phyloP scores from a whole-genome alignment of 495 filamentous ascomycete genomes.

The Xylaria longipes region DNA sequence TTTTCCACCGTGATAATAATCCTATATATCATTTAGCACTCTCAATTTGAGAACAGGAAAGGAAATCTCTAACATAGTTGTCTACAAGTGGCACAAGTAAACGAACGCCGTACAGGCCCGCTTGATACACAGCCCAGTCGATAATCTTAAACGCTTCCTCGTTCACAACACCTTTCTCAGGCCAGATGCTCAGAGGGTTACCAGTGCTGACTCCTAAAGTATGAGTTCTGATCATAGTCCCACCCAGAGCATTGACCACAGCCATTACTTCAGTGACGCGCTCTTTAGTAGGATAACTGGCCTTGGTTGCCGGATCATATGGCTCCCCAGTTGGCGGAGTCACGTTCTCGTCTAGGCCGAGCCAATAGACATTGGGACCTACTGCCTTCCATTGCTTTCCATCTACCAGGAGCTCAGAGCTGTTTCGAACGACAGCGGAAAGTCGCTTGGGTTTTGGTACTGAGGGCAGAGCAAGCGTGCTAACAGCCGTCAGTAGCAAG shows the following conservation, averaged over 20 bases:
- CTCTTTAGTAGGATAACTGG: constrained; percentile 61
- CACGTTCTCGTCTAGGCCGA: constrained; percentile 65
- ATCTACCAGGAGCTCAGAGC: constrained; percentile 48
- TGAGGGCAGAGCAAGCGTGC: background rate
- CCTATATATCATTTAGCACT: constrained; percentile 32
- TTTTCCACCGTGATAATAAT: constrained; percentile 66
- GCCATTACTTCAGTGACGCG: constrained; percentile 62
- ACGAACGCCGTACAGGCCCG: constrained; percentile 56
- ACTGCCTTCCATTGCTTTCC: constrained; percentile 56
- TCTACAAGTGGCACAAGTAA: constrained; percentile 58
- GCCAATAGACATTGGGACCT: constrained; percentile 64
- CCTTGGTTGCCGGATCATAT: constrained; percentile 55
- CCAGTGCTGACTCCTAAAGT: constrained; percentile 61
- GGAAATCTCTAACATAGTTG: constrained; percentile 45
- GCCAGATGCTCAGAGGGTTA: constrained; percentile 59
- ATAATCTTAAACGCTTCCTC: constrained; percentile 57
- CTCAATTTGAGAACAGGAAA: too few species aligned
- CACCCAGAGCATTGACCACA: constrained; percentile 57
- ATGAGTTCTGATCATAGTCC: constrained; percentile 58
- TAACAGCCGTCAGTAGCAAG: constrained; percentile 5
- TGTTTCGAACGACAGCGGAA: constrained; percentile 47
- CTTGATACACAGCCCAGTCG: constrained; percentile 62
- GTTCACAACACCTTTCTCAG: constrained; percentile 52
- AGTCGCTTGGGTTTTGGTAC: background rate
- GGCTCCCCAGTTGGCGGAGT: constrained; percentile 55